Evolutionary conservation across 2,329 filamentous ascomycete genomes (phyloP).

Genomic region (Rosellinia necatrix): DNA sequence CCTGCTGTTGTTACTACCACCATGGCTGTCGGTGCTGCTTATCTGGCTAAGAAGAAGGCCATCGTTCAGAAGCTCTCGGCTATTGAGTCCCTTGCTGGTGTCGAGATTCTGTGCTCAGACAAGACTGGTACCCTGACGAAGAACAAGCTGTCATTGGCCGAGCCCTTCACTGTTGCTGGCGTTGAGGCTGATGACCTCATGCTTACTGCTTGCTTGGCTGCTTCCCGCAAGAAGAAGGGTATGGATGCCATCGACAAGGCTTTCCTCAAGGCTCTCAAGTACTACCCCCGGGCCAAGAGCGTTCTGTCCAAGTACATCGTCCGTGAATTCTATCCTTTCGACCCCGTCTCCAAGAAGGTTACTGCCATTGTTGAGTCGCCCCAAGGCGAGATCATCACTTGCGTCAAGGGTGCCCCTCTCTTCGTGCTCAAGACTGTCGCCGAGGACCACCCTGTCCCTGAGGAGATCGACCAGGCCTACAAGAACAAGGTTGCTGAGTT

Average conservation of each 20-base stretch:
- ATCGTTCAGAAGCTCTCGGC: slow-evolving; percentile 92
- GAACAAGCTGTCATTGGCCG: slow-evolving; percentile 87
- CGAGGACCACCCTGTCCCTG: slow-evolving; percentile 79
- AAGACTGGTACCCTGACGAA: slow-evolving; percentile 93
- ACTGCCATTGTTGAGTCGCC: slow-evolving; percentile 82
- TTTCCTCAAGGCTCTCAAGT: slow-evolving; percentile 83
- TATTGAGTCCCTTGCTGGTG: slow-evolving; percentile 89
- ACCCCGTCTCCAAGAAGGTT: slow-evolving; percentile 93
- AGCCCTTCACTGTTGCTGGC: slow-evolving; percentile 81
- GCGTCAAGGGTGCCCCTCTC: slow-evolving; percentile 88
- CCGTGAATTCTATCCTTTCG: slow-evolving; percentile 84
- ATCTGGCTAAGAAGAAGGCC: slow-evolving; percentile 89
- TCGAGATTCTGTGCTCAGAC: slow-evolving; percentile 92
- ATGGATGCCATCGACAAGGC: slow-evolving; percentile 95
- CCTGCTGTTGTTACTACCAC: slow-evolving; percentile 92
- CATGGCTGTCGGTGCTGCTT: slow-evolving; percentile 91
- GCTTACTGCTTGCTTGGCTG: slow-evolving; percentile 87
- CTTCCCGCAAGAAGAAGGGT: slow-evolving; percentile 93
- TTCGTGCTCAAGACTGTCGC: slow-evolving; percentile 87
- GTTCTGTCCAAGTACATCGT: slow-evolving; percentile 84
- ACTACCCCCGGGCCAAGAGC: slow-evolving; percentile 81
- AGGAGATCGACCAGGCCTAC: slow-evolving; percentile 79
- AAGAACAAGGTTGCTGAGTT: slow-evolving; percentile 94
- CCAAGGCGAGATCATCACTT: slow-evolving; percentile 81
- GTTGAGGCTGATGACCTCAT: slow-evolving; percentile 88